These are phyloP conservation scores for Furcasterigmium sp. DNA, from an alignment of 2,329 filamentous ascomycete species.

Conservation along the genomic window DNA sequence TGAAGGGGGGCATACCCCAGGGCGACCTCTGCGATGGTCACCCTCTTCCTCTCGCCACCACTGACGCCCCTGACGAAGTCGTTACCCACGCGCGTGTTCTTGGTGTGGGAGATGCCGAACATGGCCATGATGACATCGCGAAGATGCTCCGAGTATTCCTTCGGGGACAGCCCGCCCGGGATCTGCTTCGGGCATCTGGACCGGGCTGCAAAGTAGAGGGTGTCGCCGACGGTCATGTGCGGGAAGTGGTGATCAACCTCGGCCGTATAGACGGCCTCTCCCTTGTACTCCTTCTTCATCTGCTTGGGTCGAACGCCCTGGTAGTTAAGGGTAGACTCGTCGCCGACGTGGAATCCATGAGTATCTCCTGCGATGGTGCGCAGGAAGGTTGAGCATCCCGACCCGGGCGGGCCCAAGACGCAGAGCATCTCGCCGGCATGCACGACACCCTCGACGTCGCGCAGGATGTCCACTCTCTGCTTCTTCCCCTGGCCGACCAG, in stretches of 20 bases:
- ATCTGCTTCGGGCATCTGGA: constrained; percentile 42
- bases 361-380: constrained; percentile 61
- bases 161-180: constrained; percentile 36
- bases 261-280: constrained; percentile 38
- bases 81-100: constrained; percentile 48
- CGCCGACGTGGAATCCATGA: constrained; percentile 44
- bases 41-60: constrained; percentile 45
- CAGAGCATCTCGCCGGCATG: constrained; percentile 51
- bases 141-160: constrained; percentile 39
- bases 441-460: constrained; percentile 45
- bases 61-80: constrained; percentile 49
- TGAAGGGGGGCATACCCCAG: constrained; percentile 20
- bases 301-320: constrained; percentile 8
- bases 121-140: constrained; percentile 49
- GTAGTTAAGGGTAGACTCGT: constrained; percentile 9
- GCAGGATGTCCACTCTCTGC: constrained; percentile 40
- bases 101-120: constrained; percentile 49
- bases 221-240: constrained; percentile 54
- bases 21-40: constrained; percentile 27
- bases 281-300: constrained; percentile 26
- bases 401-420: constrained; percentile 48
- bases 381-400: constrained; percentile 63
- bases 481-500: background rate
- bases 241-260: constrained; percentile 55
- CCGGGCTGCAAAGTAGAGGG: constrained; percentile 55